Evolutionary conservation across 1,284 basidiomycete genomes (phyloP), one percentile per base, ranked within the genome.

Genomic region (Sporisorium reilianum): DNA sequence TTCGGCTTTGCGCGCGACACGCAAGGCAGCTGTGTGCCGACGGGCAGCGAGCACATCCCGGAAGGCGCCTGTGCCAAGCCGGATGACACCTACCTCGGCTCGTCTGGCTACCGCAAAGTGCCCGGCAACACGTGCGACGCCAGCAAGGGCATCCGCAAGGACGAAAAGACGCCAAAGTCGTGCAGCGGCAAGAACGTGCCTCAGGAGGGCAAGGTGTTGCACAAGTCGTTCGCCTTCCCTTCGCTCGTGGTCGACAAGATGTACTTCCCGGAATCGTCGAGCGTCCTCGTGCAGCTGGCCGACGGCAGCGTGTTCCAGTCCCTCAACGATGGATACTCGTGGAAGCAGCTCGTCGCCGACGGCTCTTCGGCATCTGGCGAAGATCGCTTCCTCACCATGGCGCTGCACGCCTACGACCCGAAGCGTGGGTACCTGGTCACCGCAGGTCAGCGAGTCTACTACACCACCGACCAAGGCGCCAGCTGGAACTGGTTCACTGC

Each of bases 341-440:
- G 95, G 95, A 88, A 88, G 55, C 90, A 90, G 74, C 75, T 81
- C 38, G 64, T 79, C 32, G 54, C 77, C 50, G 87, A 91, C 14
- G 86, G 85, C 76, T 87, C 89, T 0, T 45, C 57, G 1, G 30
- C 36, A 11, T 54, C 60, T 26, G 49, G 67, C 3, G 59, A 70
- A 12, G 57, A 69, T 44, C 28, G 44, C 5, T 63, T 76, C 42
- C 87, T 97, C 40, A 90, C 89, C 0, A 91, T 98, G 86, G 92
- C 92, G 77, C 91, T 95, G 86, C 95, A 99, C 86, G 86, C 89
- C 34, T 92, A 92, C 86, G 87, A 89, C 36, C 79, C 88, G 50
- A 92, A 93, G 64, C 91, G 95, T 22, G 96, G 94, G 1, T 98
- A 94, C 85, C 90, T 98, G 70, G 89, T 98, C 86, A 95, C 94